Evolutionary conservation across 257 asterid genomes (phyloP).

Genomic region (Nicotiana sylvestris): DNA sequence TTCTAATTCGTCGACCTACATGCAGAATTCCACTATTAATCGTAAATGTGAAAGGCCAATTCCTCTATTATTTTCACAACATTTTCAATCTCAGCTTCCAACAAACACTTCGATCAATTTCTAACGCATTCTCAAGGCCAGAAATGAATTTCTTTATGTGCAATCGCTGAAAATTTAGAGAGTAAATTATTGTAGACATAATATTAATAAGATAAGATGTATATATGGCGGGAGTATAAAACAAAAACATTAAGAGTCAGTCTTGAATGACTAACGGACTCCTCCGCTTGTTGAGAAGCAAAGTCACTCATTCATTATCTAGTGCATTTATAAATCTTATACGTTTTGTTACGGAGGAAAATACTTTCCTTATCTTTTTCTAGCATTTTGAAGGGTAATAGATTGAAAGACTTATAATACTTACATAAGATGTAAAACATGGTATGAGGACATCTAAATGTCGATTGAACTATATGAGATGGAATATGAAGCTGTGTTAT

Average conservation of each 20-base stretch:
- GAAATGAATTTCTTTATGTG: too few relatives aligned
- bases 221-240: background rate
- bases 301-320: too few relatives aligned
- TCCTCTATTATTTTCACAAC: background rate
- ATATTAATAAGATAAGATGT: too few relatives aligned
- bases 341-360: background rate
- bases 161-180: too few relatives aligned
- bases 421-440: background rate
- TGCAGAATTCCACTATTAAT: background rate
- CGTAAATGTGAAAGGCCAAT: background rate
- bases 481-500: background rate
- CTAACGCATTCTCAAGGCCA: background rate
- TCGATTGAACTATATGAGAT: background rate
- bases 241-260: too few relatives aligned
- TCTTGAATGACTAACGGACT: too few relatives aligned
- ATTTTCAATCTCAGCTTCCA: background rate
- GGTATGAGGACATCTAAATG: too few relatives aligned
- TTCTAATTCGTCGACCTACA: background rate
- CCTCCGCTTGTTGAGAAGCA: too few relatives aligned
- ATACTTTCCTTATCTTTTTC: background rate
- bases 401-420: background rate
- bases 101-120: background rate
- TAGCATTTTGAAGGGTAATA: background rate
- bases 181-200: too few relatives aligned
- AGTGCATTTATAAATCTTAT: background rate